These are phyloP conservation scores for Ochetophila trinervis DNA, from an alignment of 306 rosid species.

Conservation along the genomic window DNA sequence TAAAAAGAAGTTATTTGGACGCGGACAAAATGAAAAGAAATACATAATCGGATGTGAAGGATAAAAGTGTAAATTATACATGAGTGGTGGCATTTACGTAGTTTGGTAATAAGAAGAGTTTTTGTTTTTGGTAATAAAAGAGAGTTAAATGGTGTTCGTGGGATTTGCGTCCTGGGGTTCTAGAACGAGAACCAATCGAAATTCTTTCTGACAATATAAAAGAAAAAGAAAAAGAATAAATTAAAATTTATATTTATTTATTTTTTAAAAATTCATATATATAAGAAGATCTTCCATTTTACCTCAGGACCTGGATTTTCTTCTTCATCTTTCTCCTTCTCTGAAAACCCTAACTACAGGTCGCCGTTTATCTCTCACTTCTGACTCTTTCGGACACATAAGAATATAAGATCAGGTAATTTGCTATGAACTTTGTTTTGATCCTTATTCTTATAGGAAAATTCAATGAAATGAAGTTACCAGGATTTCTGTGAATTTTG, in stretches of 20 bases:
- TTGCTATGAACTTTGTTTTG: neutral
- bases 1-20: too few species aligned
- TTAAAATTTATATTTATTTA: neutral
- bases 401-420: neutral
- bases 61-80: neutral
- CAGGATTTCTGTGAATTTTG: neutral
- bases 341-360: slow-evolving; percentile 11
- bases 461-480: neutral
- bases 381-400: neutral
- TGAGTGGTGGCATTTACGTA: neutral
- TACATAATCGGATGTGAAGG: neutral
- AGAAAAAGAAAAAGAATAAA: neutral
- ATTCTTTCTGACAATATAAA: neutral
- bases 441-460: neutral
- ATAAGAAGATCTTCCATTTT: neutral
- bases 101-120: slow-evolving; percentile 1
- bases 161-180: slow-evolving; percentile 1
- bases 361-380: neutral
- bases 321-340: slow-evolving; percentile 1
- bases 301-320: slow-evolving; percentile 5
- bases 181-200: slow-evolving; percentile 3
- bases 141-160: slow-evolving; percentile 3
- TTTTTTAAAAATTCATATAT: neutral
- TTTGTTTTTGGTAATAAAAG: too few species aligned
- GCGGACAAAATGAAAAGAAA: neutral